Evolutionary conservation across 164 flowering plant genomes (phyloP).

Genomic region (Brasenia schreberi): DNA sequence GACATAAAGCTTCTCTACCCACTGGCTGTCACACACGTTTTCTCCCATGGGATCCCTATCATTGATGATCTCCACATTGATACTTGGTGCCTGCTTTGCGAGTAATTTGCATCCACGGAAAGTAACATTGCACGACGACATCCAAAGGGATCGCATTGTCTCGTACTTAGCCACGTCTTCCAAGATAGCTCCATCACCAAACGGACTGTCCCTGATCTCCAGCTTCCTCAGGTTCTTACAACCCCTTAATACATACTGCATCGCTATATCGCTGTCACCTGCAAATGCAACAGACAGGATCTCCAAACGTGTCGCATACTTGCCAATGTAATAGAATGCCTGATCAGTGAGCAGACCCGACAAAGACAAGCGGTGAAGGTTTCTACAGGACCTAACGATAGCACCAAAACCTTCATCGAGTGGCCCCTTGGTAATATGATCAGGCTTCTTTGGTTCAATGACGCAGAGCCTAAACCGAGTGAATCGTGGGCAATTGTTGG

Average conservation of each 20-base stretch:
- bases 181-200: conserved; percentile 65
- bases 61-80: no score
- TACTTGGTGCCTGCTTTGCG: no score
- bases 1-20: conserved; percentile 71
- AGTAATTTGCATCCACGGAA: conserved; percentile 38
- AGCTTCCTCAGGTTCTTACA: conserved; percentile 79
- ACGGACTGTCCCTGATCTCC: conserved; percentile 80
- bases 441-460: conserved; percentile 54
- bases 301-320: conserved; percentile 79
- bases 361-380: conserved; percentile 47
- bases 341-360: conserved; percentile 76
- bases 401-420: conserved; percentile 94
- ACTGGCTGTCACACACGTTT: conserved; percentile 6
- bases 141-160: conserved; percentile 99
- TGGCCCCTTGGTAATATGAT: conserved; percentile 52
- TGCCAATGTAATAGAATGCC: conserved; percentile 79
- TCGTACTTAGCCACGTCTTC: conserved; percentile 77
- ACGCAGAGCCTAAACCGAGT: conserved; percentile 61
- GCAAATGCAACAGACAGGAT: conserved; percentile 93
- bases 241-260: conserved; percentile 71
- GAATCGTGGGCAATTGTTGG: conserved; percentile 69
- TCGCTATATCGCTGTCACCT: conserved; percentile 71
- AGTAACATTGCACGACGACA: conserved; percentile 84
- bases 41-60: no score
- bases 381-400: conserved; percentile 68